Percentiles rank a stretch among this genome's conserved stretches.
Evolutionary conservation across 2,329 filamentous ascomycete genomes (phyloP).

Genomic region (Penicillium occitanis): DNA sequence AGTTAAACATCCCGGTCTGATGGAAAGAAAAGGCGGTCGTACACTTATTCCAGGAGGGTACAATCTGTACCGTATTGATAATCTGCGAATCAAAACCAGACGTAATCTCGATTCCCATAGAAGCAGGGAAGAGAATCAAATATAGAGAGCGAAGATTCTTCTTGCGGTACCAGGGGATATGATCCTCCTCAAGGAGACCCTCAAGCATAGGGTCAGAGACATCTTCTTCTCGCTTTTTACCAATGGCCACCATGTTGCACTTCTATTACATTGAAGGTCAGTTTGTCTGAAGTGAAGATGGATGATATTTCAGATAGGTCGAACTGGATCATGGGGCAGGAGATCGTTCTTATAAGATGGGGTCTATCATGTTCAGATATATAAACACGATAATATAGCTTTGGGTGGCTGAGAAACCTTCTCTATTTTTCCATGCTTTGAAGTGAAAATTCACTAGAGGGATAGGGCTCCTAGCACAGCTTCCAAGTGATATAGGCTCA

Average conservation of each 20-base stretch:
- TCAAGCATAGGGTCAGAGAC: constrained; percentile 5
- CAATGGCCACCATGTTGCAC: background rate
- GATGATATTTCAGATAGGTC: background rate
- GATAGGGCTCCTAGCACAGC: background rate
- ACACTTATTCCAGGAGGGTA: constrained; percentile 42
- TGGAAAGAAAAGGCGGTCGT: constrained; percentile 11
- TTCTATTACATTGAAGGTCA: background rate
- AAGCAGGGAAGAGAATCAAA: constrained; percentile 59
- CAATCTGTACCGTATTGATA: constrained; percentile 48
- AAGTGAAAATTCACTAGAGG: background rate
- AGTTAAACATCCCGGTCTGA: background rate
- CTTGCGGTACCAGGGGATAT: constrained; percentile 57
- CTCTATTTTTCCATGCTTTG: background rate
- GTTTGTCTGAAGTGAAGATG: background rate
- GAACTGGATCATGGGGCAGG: background rate
- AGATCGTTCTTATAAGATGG: background rate
- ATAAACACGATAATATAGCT: background rate
- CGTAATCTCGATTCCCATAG: constrained; percentile 63
- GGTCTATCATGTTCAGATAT: background rate
- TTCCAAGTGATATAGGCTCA: background rate
- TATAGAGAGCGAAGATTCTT: constrained; percentile 59
- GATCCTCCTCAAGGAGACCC: constrained; percentile 31
- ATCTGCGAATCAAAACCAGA: constrained; percentile 59
- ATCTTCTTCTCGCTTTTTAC: constrained; percentile 10
- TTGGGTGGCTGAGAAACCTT: background rate